Evolutionary conservation across 1,284 basidiomycete species (phyloP).

Genomic region (Cerrena zonata): DNA sequence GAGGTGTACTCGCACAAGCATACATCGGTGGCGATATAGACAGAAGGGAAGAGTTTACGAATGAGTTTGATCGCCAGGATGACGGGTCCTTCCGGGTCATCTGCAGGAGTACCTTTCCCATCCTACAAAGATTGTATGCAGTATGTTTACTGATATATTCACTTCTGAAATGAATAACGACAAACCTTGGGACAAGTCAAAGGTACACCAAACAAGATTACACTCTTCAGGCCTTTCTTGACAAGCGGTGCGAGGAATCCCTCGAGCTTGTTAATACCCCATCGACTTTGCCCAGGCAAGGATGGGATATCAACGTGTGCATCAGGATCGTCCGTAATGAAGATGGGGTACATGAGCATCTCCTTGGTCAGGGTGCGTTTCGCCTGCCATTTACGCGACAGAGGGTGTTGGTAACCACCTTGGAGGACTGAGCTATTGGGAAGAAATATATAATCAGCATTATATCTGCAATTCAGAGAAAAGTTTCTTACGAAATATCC

Average conservation of each 20-base stretch:
- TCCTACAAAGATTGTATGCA: no score
- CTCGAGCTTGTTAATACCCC: constrained; percentile 92
- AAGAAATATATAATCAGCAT: no score
- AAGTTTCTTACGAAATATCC: background rate
- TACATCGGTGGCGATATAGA: constrained; percentile 91
- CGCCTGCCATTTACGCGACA: constrained; percentile 80
- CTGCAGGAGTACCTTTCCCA: constrained; percentile 76
- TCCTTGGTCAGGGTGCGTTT: constrained; percentile 73
- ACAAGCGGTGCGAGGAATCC: constrained; percentile 84
- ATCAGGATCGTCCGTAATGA: constrained; percentile 88
- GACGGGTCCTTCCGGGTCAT: constrained; percentile 86
- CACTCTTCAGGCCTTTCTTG: constrained; percentile 82
- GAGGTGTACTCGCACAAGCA: constrained; percentile 99
- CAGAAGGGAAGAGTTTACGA: constrained; percentile 69
- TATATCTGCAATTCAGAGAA: no score
- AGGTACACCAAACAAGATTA: constrained; percentile 96
- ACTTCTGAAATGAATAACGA: constrained; percentile 7
- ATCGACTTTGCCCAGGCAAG: constrained; percentile 83
- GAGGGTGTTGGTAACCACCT: constrained; percentile 88
- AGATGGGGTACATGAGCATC: constrained; percentile 98
- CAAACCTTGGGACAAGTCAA: constrained; percentile 76
- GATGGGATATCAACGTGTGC: constrained; percentile 71
- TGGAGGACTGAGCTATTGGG: constrained; percentile 67
- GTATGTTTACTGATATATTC: no score
- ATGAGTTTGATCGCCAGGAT: constrained; percentile 84